phyloP scores from a whole-genome alignment of 768 basidiomycete genomes.

The Tricholoma terreum region DNA sequence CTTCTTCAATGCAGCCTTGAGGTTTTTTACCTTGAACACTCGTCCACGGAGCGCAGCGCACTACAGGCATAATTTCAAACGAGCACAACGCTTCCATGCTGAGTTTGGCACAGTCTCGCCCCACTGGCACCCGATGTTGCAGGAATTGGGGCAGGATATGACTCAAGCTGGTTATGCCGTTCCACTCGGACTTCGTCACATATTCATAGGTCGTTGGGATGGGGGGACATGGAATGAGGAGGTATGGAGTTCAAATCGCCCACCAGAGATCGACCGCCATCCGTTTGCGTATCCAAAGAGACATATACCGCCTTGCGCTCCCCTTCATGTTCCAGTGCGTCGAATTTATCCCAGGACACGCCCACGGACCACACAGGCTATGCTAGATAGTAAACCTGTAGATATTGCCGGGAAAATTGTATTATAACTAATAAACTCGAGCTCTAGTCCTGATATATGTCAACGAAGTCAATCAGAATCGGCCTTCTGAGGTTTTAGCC shows the following conservation, averaged over 20 bases:
- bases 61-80: background rate
- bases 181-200: constrained; percentile 15
- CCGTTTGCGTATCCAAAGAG: constrained; percentile 12
- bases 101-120: background rate
- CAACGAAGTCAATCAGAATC: background rate
- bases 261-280: constrained; percentile 5
- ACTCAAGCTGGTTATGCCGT: constrained; percentile 14
- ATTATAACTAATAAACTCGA: background rate
- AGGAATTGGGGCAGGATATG: constrained; percentile 16
- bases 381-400: background rate
- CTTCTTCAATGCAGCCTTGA: constrained; percentile 64
- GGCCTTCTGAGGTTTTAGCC: constrained; percentile 8
- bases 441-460: constrained; percentile 9
- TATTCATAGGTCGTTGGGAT: constrained; percentile 16
- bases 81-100: background rate
- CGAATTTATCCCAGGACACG: background rate
- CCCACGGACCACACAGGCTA: background rate
- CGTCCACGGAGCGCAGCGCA: background rate
- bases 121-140: constrained; percentile 13
- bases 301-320: background rate
- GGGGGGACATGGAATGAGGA: constrained; percentile 8
- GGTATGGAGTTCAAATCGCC: background rate
- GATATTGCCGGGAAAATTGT: background rate
- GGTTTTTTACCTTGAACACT: constrained; percentile 30
- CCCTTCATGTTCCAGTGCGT: background rate